These are phyloP conservation scores for Meripilus lineatus DNA, from an alignment of 1,284 basidiomycete genomes.

Conservation along the genomic window DNA sequence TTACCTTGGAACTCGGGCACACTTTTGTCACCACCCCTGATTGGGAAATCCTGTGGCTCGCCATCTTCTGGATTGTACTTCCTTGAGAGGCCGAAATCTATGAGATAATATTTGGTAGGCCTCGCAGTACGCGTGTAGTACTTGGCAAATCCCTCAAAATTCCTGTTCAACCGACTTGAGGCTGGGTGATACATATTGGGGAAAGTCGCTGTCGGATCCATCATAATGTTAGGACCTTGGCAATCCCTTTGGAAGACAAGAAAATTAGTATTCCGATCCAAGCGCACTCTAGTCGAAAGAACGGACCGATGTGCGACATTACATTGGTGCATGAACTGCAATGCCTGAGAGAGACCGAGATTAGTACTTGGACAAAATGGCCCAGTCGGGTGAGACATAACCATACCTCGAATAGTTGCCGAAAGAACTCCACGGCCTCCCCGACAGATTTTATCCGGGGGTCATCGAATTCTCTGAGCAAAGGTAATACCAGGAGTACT, in stretches of 20 bases:
- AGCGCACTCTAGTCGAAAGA: conserved; percentile 5
- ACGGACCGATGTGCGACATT: conserved; percentile 13
- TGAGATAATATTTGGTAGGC: conserved; percentile 27
- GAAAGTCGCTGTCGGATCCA: conserved; percentile 29
- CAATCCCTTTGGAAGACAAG: conserved; percentile 30
- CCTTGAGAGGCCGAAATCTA: conserved; percentile 31
- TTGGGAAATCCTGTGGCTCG: conserved; percentile 10
- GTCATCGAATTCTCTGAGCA: conserved; percentile 14
- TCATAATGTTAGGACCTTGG: conserved; percentile 34
- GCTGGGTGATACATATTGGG: conserved; percentile 25
- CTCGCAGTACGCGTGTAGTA: conserved; percentile 20
- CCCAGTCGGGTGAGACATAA: neutral
- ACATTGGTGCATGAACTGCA: conserved; percentile 16
- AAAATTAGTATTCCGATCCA: neutral
- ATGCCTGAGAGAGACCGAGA: conserved; percentile 8
- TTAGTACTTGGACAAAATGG: neutral
- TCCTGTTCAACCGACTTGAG: conserved; percentile 7
- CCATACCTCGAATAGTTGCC: conserved; percentile 23
- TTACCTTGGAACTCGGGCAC: conserved; percentile 19
- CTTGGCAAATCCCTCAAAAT: conserved; percentile 11
- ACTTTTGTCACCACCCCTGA: conserved; percentile 5
- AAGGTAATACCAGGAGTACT: conserved; percentile 23
- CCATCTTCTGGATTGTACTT: conserved; percentile 10
- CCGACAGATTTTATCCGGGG: conserved; percentile 20
- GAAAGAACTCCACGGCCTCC: conserved; percentile 23